Evolutionary conservation across 1,284 basidiomycete genomes (phyloP), one percentile per base, ranked within the genome.

Genomic region (Fomitiporia mediterranea): DNA sequence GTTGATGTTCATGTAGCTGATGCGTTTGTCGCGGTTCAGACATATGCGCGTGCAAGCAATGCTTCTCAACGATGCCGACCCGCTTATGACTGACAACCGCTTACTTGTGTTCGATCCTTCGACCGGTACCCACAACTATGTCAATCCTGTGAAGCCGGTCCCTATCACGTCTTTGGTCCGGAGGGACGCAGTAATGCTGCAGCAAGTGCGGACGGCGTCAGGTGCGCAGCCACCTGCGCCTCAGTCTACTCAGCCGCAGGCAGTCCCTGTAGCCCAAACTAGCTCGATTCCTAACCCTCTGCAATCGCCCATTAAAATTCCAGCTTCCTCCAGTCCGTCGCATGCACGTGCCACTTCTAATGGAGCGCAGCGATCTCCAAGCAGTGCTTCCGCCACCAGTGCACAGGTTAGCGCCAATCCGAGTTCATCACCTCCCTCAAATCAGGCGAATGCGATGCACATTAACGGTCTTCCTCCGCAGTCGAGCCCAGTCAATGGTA

Each of bases 41-140:
- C 80, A 82, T 62, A 66, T 88, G 44, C 74, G 76, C 15, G 74
- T 83, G 43, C 72, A 75, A 11, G 84, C 86, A 78, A 76, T 76
- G 1, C 63, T 83, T 4, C 70, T 81, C 27, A 68, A 65, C 2
- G 77, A 80, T 23, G 64, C 70, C 7, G 82, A 84, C 54, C 60
- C 65, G 35, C 66, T 83, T 11, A 65, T 66, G 7, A 78, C 76
- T 4, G 79, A 83, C 56, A 67, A 76, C 7, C 70, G 72, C 0
- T 63, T 83, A 25, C 65, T 70, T 23, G 63, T 74, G 1, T 62
- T 67, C 3, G 77, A 80, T 53, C 76, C 73, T 27, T 72, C 56
- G 11, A 47, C 35, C 5, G 55, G 50, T 34, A 35, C 69, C 51
- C 70, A 66, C 53, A 70, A 70, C 54, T 60, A 65, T 15, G 62